Percentiles rank a stretch among this genome's conserved stretches.
phyloP scores from a whole-genome alignment of 75 land plant genomes.

The Chamaecyparis obtusa region DNA sequence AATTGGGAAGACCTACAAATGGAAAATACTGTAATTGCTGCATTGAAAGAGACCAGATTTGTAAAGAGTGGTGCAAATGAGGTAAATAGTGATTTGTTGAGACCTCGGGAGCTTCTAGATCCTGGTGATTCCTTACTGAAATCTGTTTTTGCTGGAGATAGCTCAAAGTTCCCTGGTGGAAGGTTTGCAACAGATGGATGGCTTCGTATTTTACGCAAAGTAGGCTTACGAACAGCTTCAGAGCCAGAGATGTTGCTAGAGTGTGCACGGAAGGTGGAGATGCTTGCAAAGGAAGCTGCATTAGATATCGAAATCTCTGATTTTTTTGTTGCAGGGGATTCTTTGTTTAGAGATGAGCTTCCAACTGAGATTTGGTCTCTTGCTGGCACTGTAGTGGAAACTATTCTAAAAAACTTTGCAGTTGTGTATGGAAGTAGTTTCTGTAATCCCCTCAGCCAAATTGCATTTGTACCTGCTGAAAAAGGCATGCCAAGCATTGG shows the following conservation, averaged over 20 bases:
- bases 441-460: slow-evolving; percentile 71
- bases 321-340: slow-evolving; percentile 37
- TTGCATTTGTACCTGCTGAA: slow-evolving; percentile 85
- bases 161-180: slow-evolving; percentile 75
- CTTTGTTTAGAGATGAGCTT: slow-evolving; percentile 33
- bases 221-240: slow-evolving; percentile 70
- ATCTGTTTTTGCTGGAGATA: slow-evolving; percentile 66
- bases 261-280: slow-evolving; percentile 80
- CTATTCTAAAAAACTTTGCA: slow-evolving; percentile 70
- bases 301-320: slow-evolving; percentile 30
- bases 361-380: slow-evolving; percentile 64
- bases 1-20: slow-evolving; percentile 75
- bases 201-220: slow-evolving; percentile 73
- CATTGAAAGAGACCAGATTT: slow-evolving; percentile 74
- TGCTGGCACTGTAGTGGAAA: slow-evolving; percentile 68
- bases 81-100: slow-evolving; percentile 28
- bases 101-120: slow-evolving; percentile 70
- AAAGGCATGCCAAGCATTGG: slow-evolving; percentile 72
- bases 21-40: slow-evolving; percentile 44
- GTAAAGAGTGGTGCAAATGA: slow-evolving; percentile 51
- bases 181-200: slow-evolving; percentile 71
- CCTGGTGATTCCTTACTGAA: slow-evolving; percentile 65
- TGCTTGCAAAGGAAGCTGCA: slow-evolving; percentile 55
- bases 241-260: slow-evolving; percentile 76
- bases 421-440: slow-evolving; percentile 71